phyloP scores from a whole-genome alignment of 2,329 filamentous ascomycete genomes.

The Pestalotiopsis sp. region DNA sequence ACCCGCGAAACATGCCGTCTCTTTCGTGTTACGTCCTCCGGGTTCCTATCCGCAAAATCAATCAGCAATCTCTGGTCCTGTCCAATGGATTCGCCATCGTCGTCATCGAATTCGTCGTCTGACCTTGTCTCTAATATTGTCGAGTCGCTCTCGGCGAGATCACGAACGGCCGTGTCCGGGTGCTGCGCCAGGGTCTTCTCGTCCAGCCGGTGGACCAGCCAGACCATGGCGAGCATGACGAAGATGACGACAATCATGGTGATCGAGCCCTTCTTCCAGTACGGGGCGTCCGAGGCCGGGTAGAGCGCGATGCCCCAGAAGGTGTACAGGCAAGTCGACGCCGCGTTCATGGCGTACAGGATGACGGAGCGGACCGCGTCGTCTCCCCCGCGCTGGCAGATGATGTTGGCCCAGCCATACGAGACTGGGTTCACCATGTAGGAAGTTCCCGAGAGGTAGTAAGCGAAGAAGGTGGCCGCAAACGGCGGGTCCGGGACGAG shows the following conservation, averaged over 20 bases:
- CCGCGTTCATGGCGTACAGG: constrained; percentile 41
- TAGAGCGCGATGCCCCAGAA: constrained; percentile 48
- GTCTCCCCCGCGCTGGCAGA: constrained; percentile 37
- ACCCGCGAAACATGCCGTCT: neutral
- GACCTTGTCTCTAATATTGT: constrained; percentile 5
- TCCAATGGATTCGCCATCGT: neutral
- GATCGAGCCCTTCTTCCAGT: constrained; percentile 38
- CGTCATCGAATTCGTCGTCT: constrained; percentile 2
- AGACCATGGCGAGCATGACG: constrained; percentile 17
- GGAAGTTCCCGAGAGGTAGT: constrained; percentile 37
- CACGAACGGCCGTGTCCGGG: neutral
- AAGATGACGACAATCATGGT: constrained; percentile 26
- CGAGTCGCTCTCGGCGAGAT: neutral
- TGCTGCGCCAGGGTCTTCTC: constrained; percentile 12
- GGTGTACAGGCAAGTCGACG: constrained; percentile 40
- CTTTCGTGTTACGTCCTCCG: constrained; percentile 5
- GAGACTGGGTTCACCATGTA: constrained; percentile 41
- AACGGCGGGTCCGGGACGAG: constrained; percentile 32
- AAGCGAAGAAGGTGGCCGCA: constrained; percentile 36
- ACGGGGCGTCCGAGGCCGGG: constrained; percentile 41
- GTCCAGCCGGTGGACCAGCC: constrained; percentile 15
- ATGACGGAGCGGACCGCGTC: constrained; percentile 41
- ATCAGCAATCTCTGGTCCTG: constrained; percentile 6
- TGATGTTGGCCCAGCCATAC: constrained; percentile 40
- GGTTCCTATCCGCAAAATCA: neutral